phyloP scores from a whole-genome alignment of 768 basidiomycete species.

The Megacollybia marginata region DNA sequence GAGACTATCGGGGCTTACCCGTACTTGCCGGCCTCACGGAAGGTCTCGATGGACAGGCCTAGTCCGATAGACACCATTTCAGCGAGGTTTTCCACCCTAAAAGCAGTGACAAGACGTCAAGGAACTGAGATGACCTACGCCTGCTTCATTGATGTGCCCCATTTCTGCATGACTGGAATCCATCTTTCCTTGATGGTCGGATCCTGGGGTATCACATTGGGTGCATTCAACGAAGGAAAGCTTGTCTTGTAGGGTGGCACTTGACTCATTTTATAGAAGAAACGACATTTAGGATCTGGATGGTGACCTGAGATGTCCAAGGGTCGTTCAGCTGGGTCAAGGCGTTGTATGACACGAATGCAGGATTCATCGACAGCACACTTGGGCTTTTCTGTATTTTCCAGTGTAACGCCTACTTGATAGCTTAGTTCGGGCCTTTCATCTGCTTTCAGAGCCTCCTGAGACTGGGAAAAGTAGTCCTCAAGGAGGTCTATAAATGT shows the following conservation, averaged over 20 bases:
- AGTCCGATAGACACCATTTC: slow-evolving; percentile 86
- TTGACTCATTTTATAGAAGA: slow-evolving; percentile 82
- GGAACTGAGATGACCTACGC: slow-evolving; percentile 47
- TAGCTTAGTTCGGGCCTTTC: slow-evolving; percentile 82
- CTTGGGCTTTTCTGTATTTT: slow-evolving; percentile 90
- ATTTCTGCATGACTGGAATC: slow-evolving; percentile 70
- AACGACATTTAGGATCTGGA: slow-evolving; percentile 93
- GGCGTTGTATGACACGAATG: slow-evolving; percentile 63
- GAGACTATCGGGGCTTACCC: slow-evolving; percentile 43
- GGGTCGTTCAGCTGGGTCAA: slow-evolving; percentile 77
- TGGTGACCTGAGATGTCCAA: slow-evolving; percentile 73
- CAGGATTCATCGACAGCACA: slow-evolving; percentile 83
- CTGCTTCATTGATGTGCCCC: slow-evolving; percentile 84
- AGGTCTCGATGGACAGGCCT: slow-evolving; percentile 59
- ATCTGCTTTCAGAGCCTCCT: slow-evolving; percentile 57
- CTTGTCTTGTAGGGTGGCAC: slow-evolving; percentile 69
- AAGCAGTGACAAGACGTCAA: neutral
- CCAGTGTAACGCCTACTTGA: slow-evolving; percentile 92
- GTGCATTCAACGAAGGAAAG: slow-evolving; percentile 71
- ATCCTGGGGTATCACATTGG: slow-evolving; percentile 75
- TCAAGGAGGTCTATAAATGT: slow-evolving; percentile 85
- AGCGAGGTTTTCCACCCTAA: slow-evolving; percentile 77
- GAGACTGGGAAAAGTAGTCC: slow-evolving; percentile 83
- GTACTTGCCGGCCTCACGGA: slow-evolving; percentile 76
- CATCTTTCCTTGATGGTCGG: slow-evolving; percentile 52